Conservation (phyloP, 306 rosid species). For the Rubus idaeus region DNA sequence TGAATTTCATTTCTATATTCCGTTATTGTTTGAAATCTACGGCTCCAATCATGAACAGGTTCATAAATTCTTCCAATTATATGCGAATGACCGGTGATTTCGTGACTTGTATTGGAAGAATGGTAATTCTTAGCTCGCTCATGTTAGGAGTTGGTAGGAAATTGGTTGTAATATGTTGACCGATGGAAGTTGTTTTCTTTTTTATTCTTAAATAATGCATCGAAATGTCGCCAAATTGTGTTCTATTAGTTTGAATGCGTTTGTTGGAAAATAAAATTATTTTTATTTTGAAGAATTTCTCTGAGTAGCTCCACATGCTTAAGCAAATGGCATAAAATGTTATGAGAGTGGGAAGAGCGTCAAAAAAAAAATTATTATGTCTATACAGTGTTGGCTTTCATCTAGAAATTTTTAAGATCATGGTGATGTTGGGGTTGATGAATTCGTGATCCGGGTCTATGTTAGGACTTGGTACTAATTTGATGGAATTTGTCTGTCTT, state of each 20-base stretch:
- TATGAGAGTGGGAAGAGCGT: not conserved
- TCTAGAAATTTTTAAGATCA: not conserved
- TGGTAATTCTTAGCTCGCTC: not conserved
- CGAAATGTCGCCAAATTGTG: not conserved
- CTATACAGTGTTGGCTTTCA: not conserved
- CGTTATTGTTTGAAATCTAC: not conserved
- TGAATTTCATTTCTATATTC: not conserved
- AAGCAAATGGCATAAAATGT: not conserved
- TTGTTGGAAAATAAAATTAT: not conserved
- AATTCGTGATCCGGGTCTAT: not conserved
- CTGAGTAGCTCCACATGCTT: no score
- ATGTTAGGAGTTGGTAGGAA: not conserved
- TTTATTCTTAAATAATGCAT: not conserved
- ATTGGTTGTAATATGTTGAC: not conserved
- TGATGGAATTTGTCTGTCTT: not conserved
- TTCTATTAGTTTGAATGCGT: not conserved
- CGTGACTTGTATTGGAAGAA: no score
- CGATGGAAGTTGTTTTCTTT: not conserved
- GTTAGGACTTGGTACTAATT: not conserved
- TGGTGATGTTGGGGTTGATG: not conserved
- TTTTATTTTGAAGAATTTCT: no score
- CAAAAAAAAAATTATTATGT: not conserved
- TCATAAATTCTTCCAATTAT: not conserved
- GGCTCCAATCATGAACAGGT: not conserved
- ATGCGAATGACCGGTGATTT: constrained; percentile 4